Evolutionary conservation across 768 basidiomycete genomes (phyloP).

Genomic region (Suillus subalutaceus): DNA sequence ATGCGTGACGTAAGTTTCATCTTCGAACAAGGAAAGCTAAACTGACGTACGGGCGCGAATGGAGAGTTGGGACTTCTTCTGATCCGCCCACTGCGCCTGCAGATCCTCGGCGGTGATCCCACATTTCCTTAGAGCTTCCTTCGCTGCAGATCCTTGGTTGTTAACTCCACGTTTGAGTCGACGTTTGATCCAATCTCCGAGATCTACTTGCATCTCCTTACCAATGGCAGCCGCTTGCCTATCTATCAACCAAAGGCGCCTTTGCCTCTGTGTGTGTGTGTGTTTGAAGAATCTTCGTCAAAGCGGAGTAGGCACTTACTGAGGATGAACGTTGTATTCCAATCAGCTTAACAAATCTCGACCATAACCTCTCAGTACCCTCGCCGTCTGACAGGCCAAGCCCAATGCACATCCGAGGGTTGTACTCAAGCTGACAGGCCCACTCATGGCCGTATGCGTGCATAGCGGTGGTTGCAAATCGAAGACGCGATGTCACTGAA

Average conservation of each 20-base stretch:
- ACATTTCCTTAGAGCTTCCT: background rate
- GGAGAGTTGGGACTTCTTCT: background rate
- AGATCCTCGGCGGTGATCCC: background rate
- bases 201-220: slow-evolving; percentile 24
- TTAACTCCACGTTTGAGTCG: slow-evolving; percentile 21
- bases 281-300: no score
- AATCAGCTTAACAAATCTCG: no score
- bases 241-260: slow-evolving; percentile 37
- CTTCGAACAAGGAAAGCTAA: background rate
- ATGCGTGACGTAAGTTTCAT: slow-evolving; percentile 23
- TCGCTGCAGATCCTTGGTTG: slow-evolving; percentile 2
- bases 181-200: slow-evolving; percentile 35
- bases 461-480: no score
- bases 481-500: no score
- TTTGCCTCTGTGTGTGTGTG: slow-evolving; percentile 17
- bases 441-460: no score
- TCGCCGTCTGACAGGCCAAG: no score
- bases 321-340: no score
- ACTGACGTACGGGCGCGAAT: background rate
- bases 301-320: no score
- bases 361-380: no score
- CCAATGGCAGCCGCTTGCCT: slow-evolving; percentile 31
- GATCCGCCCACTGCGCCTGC: background rate
- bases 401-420: no score
- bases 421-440: no score